phyloP scores from a whole-genome alignment of 768 basidiomycete species.

The Phylloporus sp. region DNA sequence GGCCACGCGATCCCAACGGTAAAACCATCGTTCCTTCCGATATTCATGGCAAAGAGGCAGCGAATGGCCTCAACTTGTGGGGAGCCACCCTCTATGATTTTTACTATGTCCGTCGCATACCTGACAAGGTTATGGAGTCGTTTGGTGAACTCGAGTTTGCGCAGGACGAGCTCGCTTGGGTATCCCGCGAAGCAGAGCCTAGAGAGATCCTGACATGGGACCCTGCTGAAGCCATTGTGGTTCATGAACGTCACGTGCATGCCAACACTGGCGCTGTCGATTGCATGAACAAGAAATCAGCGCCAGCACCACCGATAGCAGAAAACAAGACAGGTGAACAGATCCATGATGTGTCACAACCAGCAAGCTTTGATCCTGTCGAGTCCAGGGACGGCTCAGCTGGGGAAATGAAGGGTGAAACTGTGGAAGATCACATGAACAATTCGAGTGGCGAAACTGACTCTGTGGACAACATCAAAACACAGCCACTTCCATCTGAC shows the following conservation, averaged over 20 bases:
- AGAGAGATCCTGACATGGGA: slow-evolving; percentile 14
- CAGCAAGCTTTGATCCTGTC: neutral
- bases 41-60: slow-evolving; percentile 20
- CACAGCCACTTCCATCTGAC: neutral
- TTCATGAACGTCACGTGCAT: slow-evolving; percentile 8
- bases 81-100: slow-evolving; percentile 31
- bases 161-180: slow-evolving; percentile 16
- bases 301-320: neutral
- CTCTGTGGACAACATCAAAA: too few species aligned
- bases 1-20: slow-evolving; percentile 27
- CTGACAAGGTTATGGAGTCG: slow-evolving; percentile 10
- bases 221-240: slow-evolving; percentile 13
- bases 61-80: slow-evolving; percentile 20
- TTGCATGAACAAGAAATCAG: neutral
- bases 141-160: slow-evolving; percentile 19
- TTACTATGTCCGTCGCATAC: slow-evolving; percentile 14
- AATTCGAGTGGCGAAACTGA: neutral
- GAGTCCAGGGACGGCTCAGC: neutral
- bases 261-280: neutral
- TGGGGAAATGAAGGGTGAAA: neutral
- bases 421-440: neutral
- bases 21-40: slow-evolving; percentile 4
- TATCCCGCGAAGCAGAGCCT: slow-evolving; percentile 18
- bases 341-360: neutral
- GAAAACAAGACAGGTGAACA: neutral